phyloP scores from a whole-genome alignment of 2,329 filamentous ascomycete species.

The Arthrobotrys entomopaga region DNA sequence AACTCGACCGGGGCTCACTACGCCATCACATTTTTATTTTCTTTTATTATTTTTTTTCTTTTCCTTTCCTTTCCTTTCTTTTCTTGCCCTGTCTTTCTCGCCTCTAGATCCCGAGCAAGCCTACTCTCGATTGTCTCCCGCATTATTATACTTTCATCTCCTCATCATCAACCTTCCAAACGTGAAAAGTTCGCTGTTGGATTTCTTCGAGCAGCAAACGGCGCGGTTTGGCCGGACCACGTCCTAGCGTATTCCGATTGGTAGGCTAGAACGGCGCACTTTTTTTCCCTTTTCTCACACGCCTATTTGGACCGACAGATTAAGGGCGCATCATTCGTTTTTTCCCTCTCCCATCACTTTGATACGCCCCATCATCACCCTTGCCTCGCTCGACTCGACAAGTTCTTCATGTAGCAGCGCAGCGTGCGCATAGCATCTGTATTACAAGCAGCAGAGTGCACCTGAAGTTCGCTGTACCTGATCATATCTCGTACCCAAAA shows the following conservation, averaged over 20 bases:
- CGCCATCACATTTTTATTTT: conserved; percentile 53
- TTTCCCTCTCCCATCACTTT: conserved; percentile 23
- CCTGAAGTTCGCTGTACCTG: conserved; percentile 2
- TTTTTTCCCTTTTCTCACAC: conserved; percentile 10
- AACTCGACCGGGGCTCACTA: conserved; percentile 48
- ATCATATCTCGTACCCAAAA: conserved; percentile 14
- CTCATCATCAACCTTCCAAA: conserved; percentile 44
- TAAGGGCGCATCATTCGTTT: conserved; percentile 51
- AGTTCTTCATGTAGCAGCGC: conserved; percentile 43
- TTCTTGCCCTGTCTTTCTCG: conserved; percentile 13
- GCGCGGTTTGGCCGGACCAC: conserved; percentile 28
- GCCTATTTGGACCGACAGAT: conserved; percentile 21
- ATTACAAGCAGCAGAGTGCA: conserved; percentile 12
- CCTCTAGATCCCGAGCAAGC: conserved; percentile 11
- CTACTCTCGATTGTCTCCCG: conserved; percentile 39
- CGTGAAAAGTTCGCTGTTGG: conserved; percentile 21
- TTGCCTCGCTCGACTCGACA: conserved; percentile 54
- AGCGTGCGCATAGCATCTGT: conserved; percentile 36
- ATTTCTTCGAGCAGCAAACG: conserved; percentile 16
- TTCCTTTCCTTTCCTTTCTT: too few species aligned
- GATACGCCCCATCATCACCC: conserved; percentile 49
- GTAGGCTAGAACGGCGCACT: conserved; percentile 47
- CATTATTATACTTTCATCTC: conserved; percentile 52
- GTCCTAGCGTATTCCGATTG: conserved; percentile 19
- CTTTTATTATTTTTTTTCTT: not conserved